Evolutionary conservation across 139 green algal genomes (phyloP), one percentile per base, ranked within the genome.

Genomic region (Micromonas commoda): DNA sequence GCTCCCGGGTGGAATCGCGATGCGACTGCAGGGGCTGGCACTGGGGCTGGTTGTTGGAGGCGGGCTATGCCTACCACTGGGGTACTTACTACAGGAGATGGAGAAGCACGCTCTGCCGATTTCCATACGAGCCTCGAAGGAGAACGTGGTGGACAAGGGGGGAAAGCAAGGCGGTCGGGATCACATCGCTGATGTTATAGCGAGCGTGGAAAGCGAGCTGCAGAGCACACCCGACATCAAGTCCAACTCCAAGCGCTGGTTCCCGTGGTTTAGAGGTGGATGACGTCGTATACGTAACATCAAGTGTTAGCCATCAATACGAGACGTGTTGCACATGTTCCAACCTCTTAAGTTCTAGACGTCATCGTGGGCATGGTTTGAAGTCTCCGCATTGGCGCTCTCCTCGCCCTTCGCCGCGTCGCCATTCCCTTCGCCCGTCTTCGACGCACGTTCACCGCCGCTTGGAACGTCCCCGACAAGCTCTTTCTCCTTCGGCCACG

Each of bases 71-170:
- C 29, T 75, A 6, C 68, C 68, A 1, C 37, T 75, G 24, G 68
- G 68, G 37, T 75, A 75, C 68, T 0, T 13, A 20, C 19, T 60
- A 37, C 20, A 75, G 35, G 68, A 75, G 37, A 9, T 57, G 9
- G 45, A 57, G n/a, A n/a, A 54, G 54, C 54, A 65, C 1, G 4
- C n/a, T 31, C 2, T 65, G 54, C 24, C 1, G n/a, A n/a, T 24
- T 65, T 65, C 24, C n/a, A 65, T 31, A 65, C 28, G 54, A n/a
- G 54, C 54, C 28, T 1, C 54, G 28, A n/a, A 65, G 54, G 2
- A 31, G 24, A 65, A 24, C n/a, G 24, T n/a, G 2, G 2, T 24
- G 68, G 68, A 75, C 6, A 39, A 60, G 23, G 35, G 23, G 21
- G 29, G 20, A 16, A 39, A 3, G 38, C 3, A 6, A 75, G 37